Base-by-base conservation (phyloP, 805 yeast genomes). In the Lipomyces chichibuensis region DNA sequence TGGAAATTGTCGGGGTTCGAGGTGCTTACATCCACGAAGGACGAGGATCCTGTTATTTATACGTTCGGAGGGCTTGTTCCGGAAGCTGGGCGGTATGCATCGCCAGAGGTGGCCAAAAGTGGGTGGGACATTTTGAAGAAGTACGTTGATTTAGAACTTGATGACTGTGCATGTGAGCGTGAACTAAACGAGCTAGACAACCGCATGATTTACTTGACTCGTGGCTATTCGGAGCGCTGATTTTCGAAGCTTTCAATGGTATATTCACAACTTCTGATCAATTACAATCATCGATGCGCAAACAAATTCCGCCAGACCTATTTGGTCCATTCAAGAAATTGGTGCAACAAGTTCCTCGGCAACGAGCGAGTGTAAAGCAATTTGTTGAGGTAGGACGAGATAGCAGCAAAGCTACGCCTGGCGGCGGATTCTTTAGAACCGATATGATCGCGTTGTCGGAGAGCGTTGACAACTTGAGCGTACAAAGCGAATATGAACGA, bases 1-100 rank as follows among this genome's bases (percentile, higher is more conserved):
- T 91, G 97, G 94, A 88, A 86, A 66, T 75, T 93, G 33, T 89
- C 90, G 66, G 97, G 97, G 0, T 87, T 92, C 73, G 98, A 93
- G 76, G 76, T 88, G 0, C 77, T 86, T 46, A 82, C 88, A 1
- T 84, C 81, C 63, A 75, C 84, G 55, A 79, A 84, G 3, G 87
- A 81, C 69, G 82, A 83, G 23, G 82, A 83, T 23, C 72, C 76
- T 4, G 77, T 69, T 5, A 65, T 68, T 6, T 69, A 70, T 37
- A 75, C 82, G 49, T 75, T 75, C 54, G 81, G 77, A 3, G 71
- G 75, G 14, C 69, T 75, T 14, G 68, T 78, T 35, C 81, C 81
- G 0, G 78, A 77, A 3, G 74, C 78, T 39, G 70, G 70, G 4
- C 73, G 73, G n/a, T 69, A 75, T 56, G 69, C 78, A 11, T 90